Evolutionary conservation across 805 yeast species (phyloP), one percentile per base, ranked within the genome.

Genomic region (Metschnikowia lachancei): DNA sequence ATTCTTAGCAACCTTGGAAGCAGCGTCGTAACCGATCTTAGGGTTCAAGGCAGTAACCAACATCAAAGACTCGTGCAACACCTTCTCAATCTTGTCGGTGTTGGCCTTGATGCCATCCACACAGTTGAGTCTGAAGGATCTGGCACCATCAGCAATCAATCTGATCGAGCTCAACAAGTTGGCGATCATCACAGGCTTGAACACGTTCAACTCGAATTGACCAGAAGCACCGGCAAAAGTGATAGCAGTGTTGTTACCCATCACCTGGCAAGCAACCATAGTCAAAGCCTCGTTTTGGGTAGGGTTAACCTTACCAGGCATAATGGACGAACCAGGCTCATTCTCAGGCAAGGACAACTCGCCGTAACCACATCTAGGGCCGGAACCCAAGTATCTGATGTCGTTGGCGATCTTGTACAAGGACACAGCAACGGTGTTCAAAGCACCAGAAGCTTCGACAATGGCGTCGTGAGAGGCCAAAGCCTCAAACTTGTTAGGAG

Each of bases 301-400:
- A 56, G 99, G 99, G 80, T 94, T 94, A 54, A 94, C 97, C 76
- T 94, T 94, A 67, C 99, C 99, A 43, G 99, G 99, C 99, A 94
- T 94, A 71, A 94, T 94, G 24, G 97, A 90, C 50, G 97, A 89
- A 64, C 99, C 99, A 47, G 99, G 99, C 76, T 94, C 99, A 72
- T 94, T 94, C 76, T 92, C 98, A 54, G 99, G 99, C 59, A 94
- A 77, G 22, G 89, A 65, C 58, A 94, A 81, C 74, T 94, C 99
- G 47, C 97, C 97, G 74, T 94, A 94, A 54, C 99, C 99, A 74
- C 99, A 94, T 76, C 99, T 86, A 66, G 99, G 99, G 62, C 99
- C 99, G 39, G 97, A 88, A 55, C 98, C 99, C 60, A 94, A 82
- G 80, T 94, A 94, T 74, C 99, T 82, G 69, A 94, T 94, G 69